Evolutionary conservation across 1,139 yeast species (phyloP).

Genomic region (Geotrichum europaeum): DNA sequence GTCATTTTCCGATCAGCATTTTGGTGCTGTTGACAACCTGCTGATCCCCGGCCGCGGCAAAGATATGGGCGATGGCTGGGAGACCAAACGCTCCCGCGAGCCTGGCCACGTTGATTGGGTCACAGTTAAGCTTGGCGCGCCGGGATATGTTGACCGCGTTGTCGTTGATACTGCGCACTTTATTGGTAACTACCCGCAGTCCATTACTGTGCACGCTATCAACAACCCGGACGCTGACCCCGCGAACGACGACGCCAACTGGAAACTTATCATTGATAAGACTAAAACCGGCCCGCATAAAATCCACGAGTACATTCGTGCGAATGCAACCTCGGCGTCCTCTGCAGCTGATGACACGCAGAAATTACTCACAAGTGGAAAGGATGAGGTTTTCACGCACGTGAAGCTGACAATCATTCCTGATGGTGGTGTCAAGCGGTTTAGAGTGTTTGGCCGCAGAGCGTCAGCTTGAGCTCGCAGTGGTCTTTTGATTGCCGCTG

Average conservation of each 20-base stretch:
- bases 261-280: slow-evolving; percentile 63
- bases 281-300: slow-evolving; percentile 72
- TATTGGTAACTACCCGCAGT: slow-evolving; percentile 90
- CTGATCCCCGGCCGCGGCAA: slow-evolving; percentile 88
- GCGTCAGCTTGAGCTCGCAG: neutral
- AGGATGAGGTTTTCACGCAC: slow-evolving; percentile 45
- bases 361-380: slow-evolving; percentile 13
- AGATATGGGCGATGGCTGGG: slow-evolving; percentile 99
- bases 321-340: slow-evolving; percentile 25
- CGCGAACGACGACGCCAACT: slow-evolving; percentile 39
- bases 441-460: slow-evolving; percentile 63
- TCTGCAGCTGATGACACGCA: slow-evolving; percentile 9
- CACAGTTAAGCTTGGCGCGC: slow-evolving; percentile 66
- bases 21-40: slow-evolving; percentile 83
- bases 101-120: slow-evolving; percentile 91
- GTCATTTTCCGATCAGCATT: slow-evolving; percentile 81
- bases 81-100: slow-evolving; percentile 80
- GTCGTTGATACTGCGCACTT: slow-evolving; percentile 88
- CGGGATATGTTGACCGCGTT: slow-evolving; percentile 46
- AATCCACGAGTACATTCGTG: slow-evolving; percentile 52
- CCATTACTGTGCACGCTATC: slow-evolving; percentile 45
- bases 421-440: slow-evolving; percentile 91
- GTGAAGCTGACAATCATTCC: slow-evolving; percentile 80
- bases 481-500: neutral
- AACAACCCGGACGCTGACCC: slow-evolving; percentile 36